phyloP scores from a whole-genome alignment of 768 basidiomycete species.

The Amanita polypyramis region DNA sequence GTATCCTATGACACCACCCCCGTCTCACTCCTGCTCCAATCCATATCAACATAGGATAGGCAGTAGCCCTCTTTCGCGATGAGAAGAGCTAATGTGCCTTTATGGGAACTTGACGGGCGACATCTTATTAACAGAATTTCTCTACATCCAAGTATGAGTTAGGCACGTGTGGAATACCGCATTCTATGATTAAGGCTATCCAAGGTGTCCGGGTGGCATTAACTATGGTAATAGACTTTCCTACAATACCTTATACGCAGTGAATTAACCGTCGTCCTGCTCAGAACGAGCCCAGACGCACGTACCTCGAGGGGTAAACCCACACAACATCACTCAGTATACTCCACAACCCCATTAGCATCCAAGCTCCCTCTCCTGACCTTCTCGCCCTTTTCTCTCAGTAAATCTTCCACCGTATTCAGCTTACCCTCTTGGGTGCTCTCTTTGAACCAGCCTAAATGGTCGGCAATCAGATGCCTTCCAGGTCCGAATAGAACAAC shows the following conservation, averaged over 20 bases:
- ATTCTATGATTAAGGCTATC: no score
- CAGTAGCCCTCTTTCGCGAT: no score
- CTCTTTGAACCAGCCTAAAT: constrained; percentile 89
- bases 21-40: no score
- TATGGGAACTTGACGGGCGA: no score
- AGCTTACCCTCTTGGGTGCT: constrained; percentile 61
- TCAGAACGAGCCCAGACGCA: not conserved
- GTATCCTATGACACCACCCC: no score
- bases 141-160: no score
- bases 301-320: not conserved
- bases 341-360: constrained; percentile 46
- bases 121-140: no score
- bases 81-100: no score
- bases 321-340: constrained; percentile 11
- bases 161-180: no score
- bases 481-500: not conserved
- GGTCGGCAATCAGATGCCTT: constrained; percentile 83
- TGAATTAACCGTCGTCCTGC: not conserved
- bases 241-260: not conserved
- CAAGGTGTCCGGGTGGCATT: no score
- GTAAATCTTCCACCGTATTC: constrained; percentile 74
- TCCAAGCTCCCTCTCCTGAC: constrained; percentile 44
- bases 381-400: constrained; percentile 69
- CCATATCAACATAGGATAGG: no score
- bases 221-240: not conserved